A percentile compares a stretch with the other conserved stretches of the same genome.
These are phyloP conservation scores for Chaetomium sp. DNA, from an alignment of 2,329 filamentous ascomycete species.

Conservation along the genomic window DNA sequence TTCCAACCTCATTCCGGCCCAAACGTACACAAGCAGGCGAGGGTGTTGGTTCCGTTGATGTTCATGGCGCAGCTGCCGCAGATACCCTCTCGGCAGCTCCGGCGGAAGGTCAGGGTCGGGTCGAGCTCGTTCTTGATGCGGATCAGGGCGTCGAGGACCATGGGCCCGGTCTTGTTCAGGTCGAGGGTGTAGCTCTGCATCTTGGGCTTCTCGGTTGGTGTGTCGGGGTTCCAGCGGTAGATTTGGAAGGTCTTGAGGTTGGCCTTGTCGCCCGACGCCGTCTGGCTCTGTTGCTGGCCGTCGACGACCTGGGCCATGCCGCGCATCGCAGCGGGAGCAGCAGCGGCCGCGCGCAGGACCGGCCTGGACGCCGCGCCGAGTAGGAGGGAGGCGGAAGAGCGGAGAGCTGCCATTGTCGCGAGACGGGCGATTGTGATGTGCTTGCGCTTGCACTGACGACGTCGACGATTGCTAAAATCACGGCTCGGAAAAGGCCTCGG, in stretches of 20 bases:
- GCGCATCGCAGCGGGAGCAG: constrained; percentile 32
- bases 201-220: constrained; percentile 85
- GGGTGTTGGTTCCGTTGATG: constrained; percentile 97
- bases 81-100: constrained; percentile 97
- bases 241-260: constrained; percentile 94
- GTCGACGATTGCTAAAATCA: constrained; percentile 7
- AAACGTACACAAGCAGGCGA: constrained; percentile 86
- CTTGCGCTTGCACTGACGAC: constrained; percentile 18
- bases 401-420: constrained; percentile 61
- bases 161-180: constrained; percentile 97
- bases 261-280: constrained; percentile 64
- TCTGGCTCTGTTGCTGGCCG: constrained; percentile 50
- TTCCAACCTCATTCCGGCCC: not conserved
- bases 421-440: constrained; percentile 21
- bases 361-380: constrained; percentile 52
- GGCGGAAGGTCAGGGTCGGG: constrained; percentile 91
- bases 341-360: constrained; percentile 38
- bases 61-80: constrained; percentile 99
- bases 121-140: constrained; percentile 99
- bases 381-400: constrained; percentile 57
- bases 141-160: constrained; percentile 96
- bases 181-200: constrained; percentile 97
- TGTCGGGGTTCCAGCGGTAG: constrained; percentile 98
- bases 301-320: constrained; percentile 42
- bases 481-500: constrained; percentile 28